phyloP scores from a whole-genome alignment of 2,329 filamentous ascomycete genomes.

The Trichoderma guizhouense region DNA sequence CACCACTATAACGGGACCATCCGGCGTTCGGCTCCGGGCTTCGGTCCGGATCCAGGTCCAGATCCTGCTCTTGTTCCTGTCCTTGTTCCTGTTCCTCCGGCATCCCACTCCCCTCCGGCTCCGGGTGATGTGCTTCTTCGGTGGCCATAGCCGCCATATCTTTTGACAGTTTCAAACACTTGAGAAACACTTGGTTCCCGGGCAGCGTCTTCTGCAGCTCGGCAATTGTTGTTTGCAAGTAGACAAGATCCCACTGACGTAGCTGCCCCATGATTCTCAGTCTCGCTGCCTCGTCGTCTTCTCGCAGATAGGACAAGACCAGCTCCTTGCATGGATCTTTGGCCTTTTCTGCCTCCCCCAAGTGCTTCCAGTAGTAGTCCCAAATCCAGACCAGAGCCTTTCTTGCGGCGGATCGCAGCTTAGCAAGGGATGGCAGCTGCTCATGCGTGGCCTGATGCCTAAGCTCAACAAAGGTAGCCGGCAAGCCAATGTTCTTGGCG shows the following conservation, averaged over 20 bases:
- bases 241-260: constrained; percentile 35
- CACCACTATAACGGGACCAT: constrained; percentile 50
- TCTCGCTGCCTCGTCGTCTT: constrained; percentile 30
- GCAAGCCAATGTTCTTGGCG: constrained; percentile 65
- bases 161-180: constrained; percentile 43
- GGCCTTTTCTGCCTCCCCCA: constrained; percentile 31
- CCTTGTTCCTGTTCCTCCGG: background rate
- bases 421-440: constrained; percentile 71
- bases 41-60: background rate
- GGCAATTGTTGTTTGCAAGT: constrained; percentile 37
- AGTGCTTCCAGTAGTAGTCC: constrained; percentile 76
- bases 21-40: constrained; percentile 25
- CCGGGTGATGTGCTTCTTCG: constrained; percentile 16
- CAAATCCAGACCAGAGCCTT: constrained; percentile 82
- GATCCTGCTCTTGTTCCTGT: background rate
- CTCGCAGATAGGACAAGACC: constrained; percentile 39
- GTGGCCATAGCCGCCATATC: constrained; percentile 33
- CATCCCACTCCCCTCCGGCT: constrained; percentile 16
- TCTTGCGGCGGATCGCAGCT: constrained; percentile 65
- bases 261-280: constrained; percentile 30
- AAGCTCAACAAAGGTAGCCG: constrained; percentile 80
- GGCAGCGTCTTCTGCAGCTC: constrained; percentile 39
- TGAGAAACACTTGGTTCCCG: constrained; percentile 43
- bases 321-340: constrained; percentile 32
- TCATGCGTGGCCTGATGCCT: constrained; percentile 90